phyloP scores from a whole-genome alignment of 768 basidiomycete genomes.

The Lactifluus pinguis region DNA sequence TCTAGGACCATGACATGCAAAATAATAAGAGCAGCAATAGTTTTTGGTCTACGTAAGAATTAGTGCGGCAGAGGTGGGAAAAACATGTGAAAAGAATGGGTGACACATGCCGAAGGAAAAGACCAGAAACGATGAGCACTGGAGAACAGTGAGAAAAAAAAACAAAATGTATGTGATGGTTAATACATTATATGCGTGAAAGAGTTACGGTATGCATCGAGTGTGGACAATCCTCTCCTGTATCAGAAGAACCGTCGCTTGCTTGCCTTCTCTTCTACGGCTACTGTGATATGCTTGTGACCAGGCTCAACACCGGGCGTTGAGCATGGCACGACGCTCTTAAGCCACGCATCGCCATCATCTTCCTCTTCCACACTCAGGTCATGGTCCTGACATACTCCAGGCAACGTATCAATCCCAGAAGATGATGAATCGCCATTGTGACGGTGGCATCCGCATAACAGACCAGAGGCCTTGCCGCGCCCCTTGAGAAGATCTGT shows the following conservation, averaged over 20 bases:
- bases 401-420: constrained; percentile 36
- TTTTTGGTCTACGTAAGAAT: not conserved
- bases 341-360: constrained; percentile 85
- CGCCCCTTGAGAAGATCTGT: constrained; percentile 81
- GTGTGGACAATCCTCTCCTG: not conserved
- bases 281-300: constrained; percentile 69
- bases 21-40: not conserved
- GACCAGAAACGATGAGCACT: not conserved
- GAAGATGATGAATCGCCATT: constrained; percentile 25
- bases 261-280: constrained; percentile 59
- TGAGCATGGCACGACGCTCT: constrained; percentile 62
- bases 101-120: not conserved
- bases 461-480: constrained; percentile 63
- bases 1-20: not conserved
- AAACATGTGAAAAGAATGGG: constrained; percentile 1
- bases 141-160: not conserved
- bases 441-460: constrained; percentile 61
- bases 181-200: constrained; percentile 12
- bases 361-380: constrained; percentile 60
- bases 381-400: constrained; percentile 52
- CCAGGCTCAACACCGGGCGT: constrained; percentile 32
- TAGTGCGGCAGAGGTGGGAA: not conserved
- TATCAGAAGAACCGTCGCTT: constrained; percentile 69
- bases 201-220: not conserved
- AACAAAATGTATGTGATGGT: not conserved